A percentile compares a stretch with the other conserved stretches of the same genome.
These are phyloP conservation scores for Pontederia paniculata DNA, from an alignment of 176 grass and related monocot species.

Conservation along the genomic window DNA sequence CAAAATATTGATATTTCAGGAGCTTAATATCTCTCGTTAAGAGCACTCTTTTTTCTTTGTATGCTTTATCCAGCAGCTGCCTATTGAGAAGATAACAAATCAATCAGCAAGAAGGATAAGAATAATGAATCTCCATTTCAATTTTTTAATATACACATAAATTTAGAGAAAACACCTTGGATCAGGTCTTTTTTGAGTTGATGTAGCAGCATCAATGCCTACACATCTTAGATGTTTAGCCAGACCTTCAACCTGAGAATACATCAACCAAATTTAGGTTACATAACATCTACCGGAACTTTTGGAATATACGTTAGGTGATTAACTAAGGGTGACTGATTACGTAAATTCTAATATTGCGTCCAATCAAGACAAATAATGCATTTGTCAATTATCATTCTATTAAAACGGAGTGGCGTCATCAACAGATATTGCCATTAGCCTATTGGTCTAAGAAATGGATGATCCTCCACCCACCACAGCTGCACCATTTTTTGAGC, in stretches of 20 bases:
- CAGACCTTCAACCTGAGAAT: slow-evolving; percentile 80
- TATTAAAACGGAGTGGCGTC: neutral
- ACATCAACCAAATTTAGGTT: slow-evolving; percentile 7
- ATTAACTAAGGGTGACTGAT: neutral
- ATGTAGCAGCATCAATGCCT: slow-evolving; percentile 81
- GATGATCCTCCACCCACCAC: too few relatives aligned
- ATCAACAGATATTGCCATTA: neutral
- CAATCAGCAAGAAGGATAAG: slow-evolving; percentile 3
- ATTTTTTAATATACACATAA: neutral
- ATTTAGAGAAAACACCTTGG: slow-evolving; percentile 35
- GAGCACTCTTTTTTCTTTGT: slow-evolving; percentile 83
- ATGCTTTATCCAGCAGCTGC: slow-evolving; percentile 71
- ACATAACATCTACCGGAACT: neutral
- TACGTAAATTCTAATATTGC: neutral
- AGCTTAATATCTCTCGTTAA: slow-evolving; percentile 76
- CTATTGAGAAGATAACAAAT: slow-evolving; percentile 44
- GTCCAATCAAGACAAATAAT: neutral
- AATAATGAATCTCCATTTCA: neutral
- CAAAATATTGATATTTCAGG: slow-evolving; percentile 85
- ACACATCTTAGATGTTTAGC: slow-evolving; percentile 92
- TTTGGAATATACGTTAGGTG: neutral
- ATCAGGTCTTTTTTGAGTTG: slow-evolving; percentile 73
- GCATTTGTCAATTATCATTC: neutral
- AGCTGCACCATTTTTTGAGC: neutral
- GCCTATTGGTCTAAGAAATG: too few relatives aligned